These are phyloP conservation scores for Nicotiana undulata DNA, from an alignment of 257 asterid species.

Conservation along the genomic window DNA sequence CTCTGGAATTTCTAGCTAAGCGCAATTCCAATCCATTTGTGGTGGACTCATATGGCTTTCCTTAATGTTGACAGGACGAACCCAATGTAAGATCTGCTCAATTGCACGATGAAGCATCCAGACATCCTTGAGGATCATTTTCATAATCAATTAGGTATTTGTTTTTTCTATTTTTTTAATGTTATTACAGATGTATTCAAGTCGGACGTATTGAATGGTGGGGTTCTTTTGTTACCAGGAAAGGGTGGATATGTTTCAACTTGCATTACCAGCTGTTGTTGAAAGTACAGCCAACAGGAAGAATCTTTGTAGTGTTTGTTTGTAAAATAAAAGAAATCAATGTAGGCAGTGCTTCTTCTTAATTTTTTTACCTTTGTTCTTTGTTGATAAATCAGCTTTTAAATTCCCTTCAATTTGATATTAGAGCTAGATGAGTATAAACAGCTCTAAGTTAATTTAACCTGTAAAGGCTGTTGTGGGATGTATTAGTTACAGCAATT, in stretches of 20 bases:
- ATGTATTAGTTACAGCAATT: not conserved
- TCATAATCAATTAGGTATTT: conserved; percentile 15
- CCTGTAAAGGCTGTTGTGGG: conserved; percentile 2
- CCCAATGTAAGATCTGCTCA: conserved; percentile 69
- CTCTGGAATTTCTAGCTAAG: not conserved
- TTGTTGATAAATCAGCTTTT: not conserved
- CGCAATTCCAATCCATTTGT: not conserved
- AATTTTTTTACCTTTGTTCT: not conserved
- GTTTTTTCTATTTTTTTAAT: not conserved
- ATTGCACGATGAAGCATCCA: conserved; percentile 68
- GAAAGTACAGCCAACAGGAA: not conserved
- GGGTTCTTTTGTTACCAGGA: not conserved
- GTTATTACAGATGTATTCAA: not conserved
- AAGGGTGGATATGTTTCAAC: not conserved
- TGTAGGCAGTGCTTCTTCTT: not conserved
- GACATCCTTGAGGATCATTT: conserved; percentile 54
- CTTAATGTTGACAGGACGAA: conserved; percentile 57
- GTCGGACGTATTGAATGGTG: not conserved
- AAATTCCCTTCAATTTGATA: not conserved
- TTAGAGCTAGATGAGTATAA: not conserved
- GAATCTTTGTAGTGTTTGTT: not conserved
- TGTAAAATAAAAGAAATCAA: conserved; percentile 9
- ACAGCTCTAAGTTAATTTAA: not conserved
- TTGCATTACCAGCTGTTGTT: not conserved
- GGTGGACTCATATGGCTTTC: not conserved